Conservation (phyloP, 2,329 filamentous ascomycete genomes). For the Didymellaceae sp. region DNA sequence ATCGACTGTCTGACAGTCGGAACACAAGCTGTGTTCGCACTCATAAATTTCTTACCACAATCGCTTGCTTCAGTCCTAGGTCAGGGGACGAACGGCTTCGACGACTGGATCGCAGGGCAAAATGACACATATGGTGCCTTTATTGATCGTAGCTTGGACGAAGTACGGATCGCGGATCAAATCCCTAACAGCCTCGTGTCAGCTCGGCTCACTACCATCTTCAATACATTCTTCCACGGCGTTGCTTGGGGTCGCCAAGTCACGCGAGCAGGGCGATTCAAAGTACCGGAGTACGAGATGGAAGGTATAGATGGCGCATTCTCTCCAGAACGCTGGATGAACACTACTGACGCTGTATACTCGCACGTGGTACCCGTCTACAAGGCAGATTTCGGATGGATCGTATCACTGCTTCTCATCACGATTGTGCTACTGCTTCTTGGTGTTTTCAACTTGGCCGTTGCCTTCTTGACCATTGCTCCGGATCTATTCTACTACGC, state of each 20-base stretch:
- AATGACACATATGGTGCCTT: no score
- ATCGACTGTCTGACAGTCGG: neutral
- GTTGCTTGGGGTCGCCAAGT: neutral
- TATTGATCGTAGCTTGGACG: neutral
- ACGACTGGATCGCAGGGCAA: no score
- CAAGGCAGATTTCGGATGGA: conserved; percentile 1
- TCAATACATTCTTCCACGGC: conserved; percentile 12
- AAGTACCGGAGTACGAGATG: neutral
- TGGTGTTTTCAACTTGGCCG: neutral
- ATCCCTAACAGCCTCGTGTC: neutral
- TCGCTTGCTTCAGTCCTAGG: no score
- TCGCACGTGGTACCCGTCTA: neutral
- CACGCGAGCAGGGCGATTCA: neutral
- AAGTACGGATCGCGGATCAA: neutral
- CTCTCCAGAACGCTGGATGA: neutral
- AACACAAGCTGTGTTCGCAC: neutral
- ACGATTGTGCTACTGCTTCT: conserved; percentile 1
- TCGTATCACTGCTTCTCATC: neutral
- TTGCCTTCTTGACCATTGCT: conserved; percentile 10
- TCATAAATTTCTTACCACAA: no score
- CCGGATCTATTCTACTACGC: conserved; percentile 33
- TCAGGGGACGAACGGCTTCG: no score
- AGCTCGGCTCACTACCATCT: neutral
- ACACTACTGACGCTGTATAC: neutral
- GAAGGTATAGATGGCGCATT: neutral